Conservation (phyloP, 257 asterid genomes). For the Misopates orontium region DNA sequence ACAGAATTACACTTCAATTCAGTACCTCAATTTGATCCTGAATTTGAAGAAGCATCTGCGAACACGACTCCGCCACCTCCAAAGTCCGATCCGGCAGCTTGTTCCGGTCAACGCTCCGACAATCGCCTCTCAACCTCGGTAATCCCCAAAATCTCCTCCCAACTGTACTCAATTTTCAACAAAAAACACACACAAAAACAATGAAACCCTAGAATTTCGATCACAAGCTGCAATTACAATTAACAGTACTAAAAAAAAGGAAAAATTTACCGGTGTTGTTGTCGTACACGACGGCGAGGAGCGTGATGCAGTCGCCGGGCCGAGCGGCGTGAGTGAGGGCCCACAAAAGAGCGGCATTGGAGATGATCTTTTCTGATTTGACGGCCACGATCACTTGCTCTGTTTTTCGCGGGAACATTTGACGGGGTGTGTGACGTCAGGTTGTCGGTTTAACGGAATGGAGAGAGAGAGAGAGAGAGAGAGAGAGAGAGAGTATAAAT, state of each 20-base stretch:
- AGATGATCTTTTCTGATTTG: conserved; percentile 70
- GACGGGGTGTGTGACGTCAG: conserved; percentile 24
- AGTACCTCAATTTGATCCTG: conserved; percentile 58
- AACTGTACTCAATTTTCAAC: conserved; percentile 30
- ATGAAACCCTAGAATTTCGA: no score
- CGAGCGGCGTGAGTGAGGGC: conserved; percentile 74
- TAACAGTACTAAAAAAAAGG: background rate
- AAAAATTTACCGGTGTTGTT: conserved; percentile 37
- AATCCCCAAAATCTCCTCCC: conserved; percentile 68
- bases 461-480: no score
- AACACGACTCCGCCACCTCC: conserved; percentile 75
- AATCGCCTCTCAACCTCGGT: conserved; percentile 54
- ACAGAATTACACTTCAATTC: conserved; percentile 9
- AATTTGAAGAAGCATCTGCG: conserved; percentile 85
- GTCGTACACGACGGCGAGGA: conserved; percentile 60
- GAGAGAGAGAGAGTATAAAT: no score
- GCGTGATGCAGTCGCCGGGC: conserved; percentile 69
- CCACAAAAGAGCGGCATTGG: conserved; percentile 72
- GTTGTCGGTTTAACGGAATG: background rate
- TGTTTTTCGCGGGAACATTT: conserved; percentile 52
- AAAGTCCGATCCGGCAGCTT: conserved; percentile 55
- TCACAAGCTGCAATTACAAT: background rate
- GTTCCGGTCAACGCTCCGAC: conserved; percentile 37
- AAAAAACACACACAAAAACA: background rate
- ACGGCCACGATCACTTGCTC: conserved; percentile 76